Evolutionary conservation across 257 asterid genomes (phyloP), one percentile per base, ranked within the genome.

Genomic region (Nicotiana otophora): DNA sequence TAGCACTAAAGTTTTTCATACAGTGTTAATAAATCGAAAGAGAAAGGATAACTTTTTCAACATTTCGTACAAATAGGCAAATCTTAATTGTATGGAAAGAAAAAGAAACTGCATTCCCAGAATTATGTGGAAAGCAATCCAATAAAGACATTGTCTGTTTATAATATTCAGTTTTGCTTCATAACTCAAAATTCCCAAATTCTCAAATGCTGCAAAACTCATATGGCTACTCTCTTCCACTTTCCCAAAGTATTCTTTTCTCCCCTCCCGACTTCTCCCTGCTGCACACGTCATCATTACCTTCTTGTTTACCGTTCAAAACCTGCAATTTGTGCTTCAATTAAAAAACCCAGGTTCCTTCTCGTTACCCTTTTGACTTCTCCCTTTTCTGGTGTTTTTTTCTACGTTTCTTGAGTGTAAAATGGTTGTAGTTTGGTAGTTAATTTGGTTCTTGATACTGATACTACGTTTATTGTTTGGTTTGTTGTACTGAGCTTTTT

Each of bases 321-420:
- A 84, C 60, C 85, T 28, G 33, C 82, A 54, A 82, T 86, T 84
- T 77, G 42, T 55, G 89, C 90, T 83, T 84, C 87, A 20, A 46
- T 81, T 72, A 89, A 85, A 61, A 88, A 88, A 88, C 82, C 90
- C 82, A 95, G 96, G 98, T 94, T 85, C 5, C 77, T 23, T 81
- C 51, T 46, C 2, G 14, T 34, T 65, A 63, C 55, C 53, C 5
- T 63, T 68, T 28, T 5, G 46, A 19, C 2, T 69, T 31, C 34
- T 31, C 34, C 33, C 33, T 4, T 46, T 17, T 10, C 36, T 62
- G 1, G 48, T 7, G 16, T 8, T 5, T 42, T 42, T 70, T 20
- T 58, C 31, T 39, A 15, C 2, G 48, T 67, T 79, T 74, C 10
- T 68, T 70, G 48, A 28, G 7, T 80, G 55, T 63, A 36, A 46